Base-by-base conservation (phyloP, 2,329 filamentous ascomycete species). In the Neofusicoccum sp. region DNA sequence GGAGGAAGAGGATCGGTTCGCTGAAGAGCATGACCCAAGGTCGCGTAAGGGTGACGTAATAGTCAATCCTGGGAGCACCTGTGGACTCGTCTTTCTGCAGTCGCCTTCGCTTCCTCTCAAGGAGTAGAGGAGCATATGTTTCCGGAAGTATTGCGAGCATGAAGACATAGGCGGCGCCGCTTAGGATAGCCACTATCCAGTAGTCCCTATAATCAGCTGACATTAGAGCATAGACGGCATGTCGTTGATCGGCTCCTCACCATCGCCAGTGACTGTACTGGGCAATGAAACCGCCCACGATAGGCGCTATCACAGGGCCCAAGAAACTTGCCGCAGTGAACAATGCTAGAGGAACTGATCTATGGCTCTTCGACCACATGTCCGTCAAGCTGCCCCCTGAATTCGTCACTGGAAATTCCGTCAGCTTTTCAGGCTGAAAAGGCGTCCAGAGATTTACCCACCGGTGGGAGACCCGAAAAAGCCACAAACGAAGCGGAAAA, bases 101-200 rank as follows among this genome's bases (percentile, higher is more conserved):
- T 1, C 12, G 39, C 3, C 12, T 7, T 4, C 39, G 52, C 29
- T 56, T 56, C 5, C n/a, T 33, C 16, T 31, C 8, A 1, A 56
- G 39, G 28, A 56, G 41, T 12, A 45, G 82, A 1, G 91, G 92
- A 0, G 87, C 84, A 69, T 96, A 96, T 0, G 91, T 94, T 76
- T 96, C 92, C 65, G 85, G 84, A 50, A 90, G 80, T 1, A 62
- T 28, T 47, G 65, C 11, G 4, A 64, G 31, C 39, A 56, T 45
- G 6, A 49, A 33, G 5, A 39, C 68, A 11, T 84, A 56, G 2
- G 50, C 36, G 16, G 56, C 12, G n/a, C 49, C 60, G n/a, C 37
- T 90, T 59, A 94, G 87, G 67, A 93, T 92, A 66, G 94, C 84
- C 75, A 93, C 89, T 62, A 93, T 87, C 90, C 91, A 94, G 73